phyloP scores from a whole-genome alignment of 352 stramenopile genomes.

The Pythium utonaiense region DNA sequence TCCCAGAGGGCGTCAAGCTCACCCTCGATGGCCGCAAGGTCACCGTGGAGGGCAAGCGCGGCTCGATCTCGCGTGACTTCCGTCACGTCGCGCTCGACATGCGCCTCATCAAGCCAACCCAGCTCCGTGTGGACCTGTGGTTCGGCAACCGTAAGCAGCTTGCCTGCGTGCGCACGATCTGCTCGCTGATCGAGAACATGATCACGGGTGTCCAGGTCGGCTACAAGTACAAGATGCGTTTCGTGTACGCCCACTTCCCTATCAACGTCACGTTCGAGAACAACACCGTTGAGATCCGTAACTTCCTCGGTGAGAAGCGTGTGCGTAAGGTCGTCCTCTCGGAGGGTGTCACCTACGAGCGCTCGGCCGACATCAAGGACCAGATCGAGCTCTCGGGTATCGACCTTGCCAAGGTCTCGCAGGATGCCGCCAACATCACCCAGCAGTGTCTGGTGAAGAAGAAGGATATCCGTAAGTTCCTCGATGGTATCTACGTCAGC shows the following conservation, averaged over 20 bases:
- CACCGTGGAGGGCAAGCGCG: conserved; percentile 94
- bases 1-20: conserved; percentile 94
- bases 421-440: conserved; percentile 85
- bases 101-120: conserved; percentile 85
- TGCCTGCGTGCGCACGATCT: conserved; percentile 97
- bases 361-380: conserved; percentile 97
- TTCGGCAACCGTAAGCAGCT: conserved; percentile 99
- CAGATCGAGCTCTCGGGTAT: conserved; percentile 98
- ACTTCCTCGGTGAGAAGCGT: conserved; percentile 99
- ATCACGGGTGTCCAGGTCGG: conserved; percentile 97
- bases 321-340: conserved; percentile 94
- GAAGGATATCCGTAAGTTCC: conserved; percentile 99
- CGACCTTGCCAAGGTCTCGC: conserved; percentile 96
- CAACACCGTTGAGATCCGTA: conserved; percentile 96
- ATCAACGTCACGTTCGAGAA: conserved; percentile 98
- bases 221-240: conserved; percentile 99
- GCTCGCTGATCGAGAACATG: conserved; percentile 99
- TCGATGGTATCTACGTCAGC: conserved; percentile 99
- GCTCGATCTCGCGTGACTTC: conserved; percentile 94
- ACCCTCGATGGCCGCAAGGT: conserved; percentile 94
- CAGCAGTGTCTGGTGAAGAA: conserved; percentile 80
- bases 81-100: conserved; percentile 98
- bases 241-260: conserved; percentile 99
- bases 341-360: conserved; percentile 93
- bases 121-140: conserved; percentile 97